phyloP scores from a whole-genome alignment of 1,284 basidiomycete genomes.

The Ceratobasidium sp. region DNA sequence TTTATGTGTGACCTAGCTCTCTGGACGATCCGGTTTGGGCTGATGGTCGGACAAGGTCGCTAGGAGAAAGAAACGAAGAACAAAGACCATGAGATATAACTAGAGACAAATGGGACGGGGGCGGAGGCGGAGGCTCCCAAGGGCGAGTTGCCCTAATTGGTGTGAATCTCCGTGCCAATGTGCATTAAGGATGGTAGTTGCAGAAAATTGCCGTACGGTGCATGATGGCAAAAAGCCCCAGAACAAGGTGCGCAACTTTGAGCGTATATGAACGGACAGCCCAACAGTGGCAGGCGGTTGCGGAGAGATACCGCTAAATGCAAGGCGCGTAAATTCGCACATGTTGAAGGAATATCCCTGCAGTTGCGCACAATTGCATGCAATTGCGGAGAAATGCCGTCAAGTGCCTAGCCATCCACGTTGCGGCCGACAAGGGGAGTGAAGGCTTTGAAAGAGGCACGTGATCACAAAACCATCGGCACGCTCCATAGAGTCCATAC shows the following conservation, averaged over 20 bases:
- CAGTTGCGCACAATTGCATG: not conserved
- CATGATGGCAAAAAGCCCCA: not conserved
- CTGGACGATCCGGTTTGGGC: too few species aligned
- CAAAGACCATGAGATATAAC: too few species aligned
- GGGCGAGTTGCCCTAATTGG: not conserved
- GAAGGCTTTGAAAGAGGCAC: too few species aligned
- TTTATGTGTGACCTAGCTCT: not conserved
- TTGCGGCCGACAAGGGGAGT: too few species aligned
- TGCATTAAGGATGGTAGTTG: not conserved
- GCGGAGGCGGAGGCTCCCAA: not conserved
- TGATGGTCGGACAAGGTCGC: too few species aligned
- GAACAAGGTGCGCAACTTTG: not conserved
- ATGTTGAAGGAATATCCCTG: not conserved
- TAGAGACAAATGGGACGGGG: not conserved
- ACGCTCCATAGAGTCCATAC: too few species aligned
- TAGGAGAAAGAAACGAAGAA: too few species aligned
- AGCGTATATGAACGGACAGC: not conserved
- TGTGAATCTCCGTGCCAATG: not conserved
- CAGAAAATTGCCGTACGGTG: not conserved
- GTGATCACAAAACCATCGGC: too few species aligned
- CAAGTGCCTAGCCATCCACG: too few species aligned
- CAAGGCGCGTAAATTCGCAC: constrained; percentile 3
- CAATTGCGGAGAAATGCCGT: not conserved
- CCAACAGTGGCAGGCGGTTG: not conserved
- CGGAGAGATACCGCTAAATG: constrained; percentile 1